Evolutionary conservation across 2,329 filamentous ascomycete species (phyloP).

Genomic region (Rhynchosporium secalis): DNA sequence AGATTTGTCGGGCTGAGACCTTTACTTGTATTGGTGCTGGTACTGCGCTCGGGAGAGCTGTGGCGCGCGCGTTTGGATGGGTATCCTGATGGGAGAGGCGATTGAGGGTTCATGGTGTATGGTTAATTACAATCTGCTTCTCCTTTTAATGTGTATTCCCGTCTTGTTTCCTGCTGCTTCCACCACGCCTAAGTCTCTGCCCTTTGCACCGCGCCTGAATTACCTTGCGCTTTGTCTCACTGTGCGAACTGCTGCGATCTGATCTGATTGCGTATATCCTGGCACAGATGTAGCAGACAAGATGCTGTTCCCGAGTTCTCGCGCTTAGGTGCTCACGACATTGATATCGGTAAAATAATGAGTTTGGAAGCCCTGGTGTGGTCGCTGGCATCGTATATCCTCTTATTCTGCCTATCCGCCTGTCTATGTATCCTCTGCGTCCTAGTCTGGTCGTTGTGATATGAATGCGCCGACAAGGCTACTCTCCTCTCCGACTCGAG

Average conservation of each 20-base stretch:
- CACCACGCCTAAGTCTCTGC: background rate
- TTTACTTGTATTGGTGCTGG: slow-evolving; percentile 38
- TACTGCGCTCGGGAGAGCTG: slow-evolving; percentile 46
- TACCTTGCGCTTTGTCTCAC: background rate
- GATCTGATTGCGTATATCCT: background rate
- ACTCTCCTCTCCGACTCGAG: background rate
- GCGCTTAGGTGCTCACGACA: background rate
- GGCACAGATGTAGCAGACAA: background rate
- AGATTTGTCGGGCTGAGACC: slow-evolving; percentile 31
- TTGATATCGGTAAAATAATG: background rate
- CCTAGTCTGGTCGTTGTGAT: background rate
- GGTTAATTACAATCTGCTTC: too few species aligned
- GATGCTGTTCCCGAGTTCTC: background rate
- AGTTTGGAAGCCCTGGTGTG: background rate
- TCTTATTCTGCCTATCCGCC: background rate
- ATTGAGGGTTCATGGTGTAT: slow-evolving; percentile 46
- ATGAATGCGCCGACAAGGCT: slow-evolving; percentile 4
- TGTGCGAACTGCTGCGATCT: background rate
- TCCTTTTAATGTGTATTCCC: background rate
- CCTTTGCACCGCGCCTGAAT: background rate
- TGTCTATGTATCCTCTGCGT: background rate
- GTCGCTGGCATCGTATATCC: slow-evolving; percentile 10
- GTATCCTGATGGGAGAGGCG: slow-evolving; percentile 52
- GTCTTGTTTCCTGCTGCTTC: background rate
- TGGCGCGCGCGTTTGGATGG: slow-evolving; percentile 59